Conservation (phyloP, 768 basidiomycete genomes). For the Naganishia vishniacii region DNA sequence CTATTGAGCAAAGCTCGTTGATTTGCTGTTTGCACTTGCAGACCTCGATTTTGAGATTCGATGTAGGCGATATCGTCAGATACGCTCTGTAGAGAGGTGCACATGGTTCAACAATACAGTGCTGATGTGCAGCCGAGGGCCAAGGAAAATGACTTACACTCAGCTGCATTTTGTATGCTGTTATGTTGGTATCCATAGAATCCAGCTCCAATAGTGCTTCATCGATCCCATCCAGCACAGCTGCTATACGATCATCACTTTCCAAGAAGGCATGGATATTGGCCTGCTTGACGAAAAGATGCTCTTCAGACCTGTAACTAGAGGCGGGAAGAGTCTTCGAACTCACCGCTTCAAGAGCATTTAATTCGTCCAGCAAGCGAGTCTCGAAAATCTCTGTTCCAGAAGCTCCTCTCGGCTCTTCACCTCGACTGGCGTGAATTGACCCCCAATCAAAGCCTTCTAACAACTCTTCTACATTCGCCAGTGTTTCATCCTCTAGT, state of each 20-base stretch:
- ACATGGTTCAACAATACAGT: background rate
- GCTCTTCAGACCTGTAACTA: background rate
- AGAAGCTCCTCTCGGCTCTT: constrained; percentile 51
- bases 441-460: constrained; percentile 94
- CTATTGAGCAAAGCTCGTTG: constrained; percentile 78
- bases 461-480: constrained; percentile 95
- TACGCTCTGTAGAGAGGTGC: constrained; percentile 61
- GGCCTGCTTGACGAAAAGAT: constrained; percentile 56
- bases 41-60: constrained; percentile 89
- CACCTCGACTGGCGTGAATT: constrained; percentile 37
- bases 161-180: constrained; percentile 91
- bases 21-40: constrained; percentile 96
- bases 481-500: constrained; percentile 63
- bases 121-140: background rate
- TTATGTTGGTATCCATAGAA: constrained; percentile 78
- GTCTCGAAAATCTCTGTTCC: constrained; percentile 90
- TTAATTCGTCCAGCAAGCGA: constrained; percentile 76
- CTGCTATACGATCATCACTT: constrained; percentile 79
- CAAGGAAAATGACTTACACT: constrained; percentile 66
- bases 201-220: constrained; percentile 83
- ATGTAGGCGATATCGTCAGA: constrained; percentile 92
- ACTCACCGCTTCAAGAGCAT: constrained; percentile 82
- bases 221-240: constrained; percentile 82
- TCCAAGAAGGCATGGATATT: constrained; percentile 97
- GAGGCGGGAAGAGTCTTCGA: background rate